phyloP scores from a whole-genome alignment of 169 alveolate species.

The Theileria orientalis region DNA sequence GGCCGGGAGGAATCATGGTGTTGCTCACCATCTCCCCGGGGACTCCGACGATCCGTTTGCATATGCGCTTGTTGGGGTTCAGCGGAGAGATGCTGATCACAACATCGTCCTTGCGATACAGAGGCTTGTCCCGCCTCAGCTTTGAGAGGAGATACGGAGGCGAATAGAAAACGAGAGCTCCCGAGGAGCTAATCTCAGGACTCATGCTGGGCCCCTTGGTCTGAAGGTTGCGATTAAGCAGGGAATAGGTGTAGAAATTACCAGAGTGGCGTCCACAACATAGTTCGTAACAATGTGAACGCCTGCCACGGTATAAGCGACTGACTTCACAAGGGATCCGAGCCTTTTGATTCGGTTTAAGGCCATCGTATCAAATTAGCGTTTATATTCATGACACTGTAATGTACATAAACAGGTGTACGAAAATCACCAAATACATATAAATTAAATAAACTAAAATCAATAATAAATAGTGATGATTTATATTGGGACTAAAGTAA shows the following conservation, averaged over 20 bases:
- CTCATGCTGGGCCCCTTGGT: constrained; percentile 67
- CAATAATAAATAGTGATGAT: too few relatives aligned
- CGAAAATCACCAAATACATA: too few relatives aligned
- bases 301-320: constrained; percentile 33
- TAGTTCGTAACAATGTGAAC: constrained; percentile 47
- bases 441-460: too few relatives aligned
- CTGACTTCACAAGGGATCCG: constrained; percentile 18
- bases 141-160: constrained; percentile 25
- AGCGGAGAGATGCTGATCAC: constrained; percentile 54
- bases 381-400: too few relatives aligned
- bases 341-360: constrained; percentile 3
- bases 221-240: constrained; percentile 16
- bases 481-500: too few relatives aligned
- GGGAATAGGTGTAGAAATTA: neutral
- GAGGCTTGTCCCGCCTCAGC: constrained; percentile 28
- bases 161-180: constrained; percentile 32
- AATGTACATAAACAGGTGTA: too few relatives aligned
- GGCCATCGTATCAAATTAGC: neutral
- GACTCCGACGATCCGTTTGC: constrained; percentile 46
- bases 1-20: constrained; percentile 25
- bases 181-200: constrained; percentile 32
- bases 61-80: constrained; percentile 36
- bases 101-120: constrained; percentile 56
- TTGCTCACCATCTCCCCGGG: constrained; percentile 13
- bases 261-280: constrained; percentile 58